These are phyloP conservation scores for Kuraishia borneana DNA, from an alignment of 805 yeast genomes.

Conservation along the genomic window DNA sequence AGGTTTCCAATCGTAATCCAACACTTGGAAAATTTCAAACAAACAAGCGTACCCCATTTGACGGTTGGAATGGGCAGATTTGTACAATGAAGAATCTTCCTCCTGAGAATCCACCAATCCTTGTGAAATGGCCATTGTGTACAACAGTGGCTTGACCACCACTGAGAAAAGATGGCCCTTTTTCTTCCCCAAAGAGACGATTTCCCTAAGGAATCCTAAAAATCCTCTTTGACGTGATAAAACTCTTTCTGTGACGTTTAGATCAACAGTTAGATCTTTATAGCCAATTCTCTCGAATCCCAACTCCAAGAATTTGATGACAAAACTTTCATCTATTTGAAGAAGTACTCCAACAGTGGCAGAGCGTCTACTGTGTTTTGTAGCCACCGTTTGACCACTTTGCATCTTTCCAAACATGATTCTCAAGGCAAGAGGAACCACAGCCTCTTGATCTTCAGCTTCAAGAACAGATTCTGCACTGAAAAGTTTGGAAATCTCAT, in stretches of 20 bases:
- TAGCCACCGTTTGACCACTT: slow-evolving; percentile 52
- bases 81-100: slow-evolving; percentile 17
- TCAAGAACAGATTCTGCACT: slow-evolving; percentile 45
- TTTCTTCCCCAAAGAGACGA: slow-evolving; percentile 47
- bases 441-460: slow-evolving; percentile 39
- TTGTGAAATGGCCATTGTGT: slow-evolving; percentile 44
- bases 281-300: slow-evolving; percentile 43
- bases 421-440: slow-evolving; percentile 67
- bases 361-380: slow-evolving; percentile 59
- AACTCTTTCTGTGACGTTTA: slow-evolving; percentile 13
- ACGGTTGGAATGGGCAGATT: slow-evolving; percentile 49
- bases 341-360: slow-evolving; percentile 60
- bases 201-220: slow-evolving; percentile 45
- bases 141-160: slow-evolving; percentile 46
- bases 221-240: slow-evolving; percentile 54
- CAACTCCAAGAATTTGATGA: slow-evolving; percentile 48
- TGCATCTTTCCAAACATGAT: slow-evolving; percentile 84
- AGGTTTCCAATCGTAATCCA: slow-evolving; percentile 48
- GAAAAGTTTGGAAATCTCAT: slow-evolving; percentile 63
- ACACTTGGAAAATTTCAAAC: slow-evolving; percentile 37
- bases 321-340: slow-evolving; percentile 37
- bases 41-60: slow-evolving; percentile 59
- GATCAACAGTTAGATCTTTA: neutral
- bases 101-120: slow-evolving; percentile 19
- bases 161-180: slow-evolving; percentile 36